Evolutionary conservation across 2,329 filamentous ascomycete species (phyloP).

Genomic region (Lecanicillium sp.): DNA sequence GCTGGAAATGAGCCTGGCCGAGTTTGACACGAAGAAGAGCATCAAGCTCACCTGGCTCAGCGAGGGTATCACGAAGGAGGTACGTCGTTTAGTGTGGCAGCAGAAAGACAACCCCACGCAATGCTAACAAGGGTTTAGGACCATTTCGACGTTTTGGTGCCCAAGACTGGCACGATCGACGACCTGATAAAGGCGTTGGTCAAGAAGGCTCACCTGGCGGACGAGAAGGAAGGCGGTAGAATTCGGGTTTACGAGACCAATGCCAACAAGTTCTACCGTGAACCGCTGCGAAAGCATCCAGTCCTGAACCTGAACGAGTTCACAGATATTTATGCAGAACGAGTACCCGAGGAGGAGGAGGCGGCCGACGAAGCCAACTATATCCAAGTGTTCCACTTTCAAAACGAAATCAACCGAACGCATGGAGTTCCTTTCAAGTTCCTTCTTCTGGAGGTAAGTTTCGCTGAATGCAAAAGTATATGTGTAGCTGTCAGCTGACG

Average conservation of each 20-base stretch:
- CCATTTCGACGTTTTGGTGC: conserved; percentile 71
- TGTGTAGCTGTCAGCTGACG: no score
- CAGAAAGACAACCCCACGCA: no score
- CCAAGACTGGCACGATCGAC: conserved; percentile 73
- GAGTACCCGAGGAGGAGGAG: conserved; percentile 65
- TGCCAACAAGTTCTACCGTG: conserved; percentile 75
- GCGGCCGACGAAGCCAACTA: conserved; percentile 50
- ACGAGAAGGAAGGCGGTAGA: conserved; percentile 60
- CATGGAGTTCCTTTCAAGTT: conserved; percentile 93
- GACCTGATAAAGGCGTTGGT: conserved; percentile 71
- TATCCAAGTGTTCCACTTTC: conserved; percentile 85
- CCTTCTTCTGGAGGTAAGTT: conserved; percentile 68
- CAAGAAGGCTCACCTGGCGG: conserved; percentile 72
- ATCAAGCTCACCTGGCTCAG: conserved; percentile 78
- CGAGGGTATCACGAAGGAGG: conserved; percentile 88
- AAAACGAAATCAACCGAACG: conserved; percentile 74
- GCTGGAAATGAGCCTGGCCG: conserved; percentile 85
- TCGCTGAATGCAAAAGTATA: no score
- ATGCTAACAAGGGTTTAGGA: conserved; percentile 48
- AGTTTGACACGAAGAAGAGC: conserved; percentile 86
- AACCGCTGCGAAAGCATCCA: conserved; percentile 60
- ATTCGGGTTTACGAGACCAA: conserved; percentile 80
- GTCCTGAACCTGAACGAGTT: conserved; percentile 86
- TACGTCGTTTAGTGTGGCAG: no score
- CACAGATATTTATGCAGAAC: conserved; percentile 71